Conservation (phyloP, 139 green algal species). For the Volvox africanus region DNA sequence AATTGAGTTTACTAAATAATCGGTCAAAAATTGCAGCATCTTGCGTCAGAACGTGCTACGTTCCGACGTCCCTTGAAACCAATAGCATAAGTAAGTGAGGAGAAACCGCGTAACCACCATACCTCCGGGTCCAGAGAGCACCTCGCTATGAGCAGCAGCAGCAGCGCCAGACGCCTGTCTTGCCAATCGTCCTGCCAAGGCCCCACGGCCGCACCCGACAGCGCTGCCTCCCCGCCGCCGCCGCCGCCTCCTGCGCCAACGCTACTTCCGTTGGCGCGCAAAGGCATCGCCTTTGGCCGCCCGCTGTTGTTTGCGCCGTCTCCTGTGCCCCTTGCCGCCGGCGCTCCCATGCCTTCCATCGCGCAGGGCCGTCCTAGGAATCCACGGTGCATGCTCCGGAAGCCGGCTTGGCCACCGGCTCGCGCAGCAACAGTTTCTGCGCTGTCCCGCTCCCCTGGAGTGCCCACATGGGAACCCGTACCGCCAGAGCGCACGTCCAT, state of each 20-base stretch:
- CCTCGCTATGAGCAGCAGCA: constrained; percentile 62
- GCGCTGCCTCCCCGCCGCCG: neutral
- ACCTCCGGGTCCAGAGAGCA: constrained; percentile 60
- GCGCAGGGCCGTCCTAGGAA: constrained; percentile 30
- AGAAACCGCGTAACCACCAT: neutral
- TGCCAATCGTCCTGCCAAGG: constrained; percentile 42
- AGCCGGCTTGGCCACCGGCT: neutral
- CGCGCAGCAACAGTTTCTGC: neutral
- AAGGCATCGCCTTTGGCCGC: neutral
- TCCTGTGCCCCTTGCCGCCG: neutral
- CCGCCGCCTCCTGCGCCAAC: neutral
- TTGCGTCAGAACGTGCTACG: no score
- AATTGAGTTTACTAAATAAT: no score
- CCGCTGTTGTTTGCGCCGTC: no score
- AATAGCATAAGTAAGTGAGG: no score
- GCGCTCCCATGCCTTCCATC: neutral
- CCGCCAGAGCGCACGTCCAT: neutral
- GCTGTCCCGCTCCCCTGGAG: neutral
- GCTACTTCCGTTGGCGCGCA: neutral
- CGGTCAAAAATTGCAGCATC: no score
- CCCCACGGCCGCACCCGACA: constrained; percentile 11
- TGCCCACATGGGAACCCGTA: neutral
- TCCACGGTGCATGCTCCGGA: constrained; percentile 21
- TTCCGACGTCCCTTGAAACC: no score
- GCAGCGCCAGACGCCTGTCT: constrained; percentile 61